phyloP scores from a whole-genome alignment of 441 rosid genomes.

The Macaranga tanarius region DNA sequence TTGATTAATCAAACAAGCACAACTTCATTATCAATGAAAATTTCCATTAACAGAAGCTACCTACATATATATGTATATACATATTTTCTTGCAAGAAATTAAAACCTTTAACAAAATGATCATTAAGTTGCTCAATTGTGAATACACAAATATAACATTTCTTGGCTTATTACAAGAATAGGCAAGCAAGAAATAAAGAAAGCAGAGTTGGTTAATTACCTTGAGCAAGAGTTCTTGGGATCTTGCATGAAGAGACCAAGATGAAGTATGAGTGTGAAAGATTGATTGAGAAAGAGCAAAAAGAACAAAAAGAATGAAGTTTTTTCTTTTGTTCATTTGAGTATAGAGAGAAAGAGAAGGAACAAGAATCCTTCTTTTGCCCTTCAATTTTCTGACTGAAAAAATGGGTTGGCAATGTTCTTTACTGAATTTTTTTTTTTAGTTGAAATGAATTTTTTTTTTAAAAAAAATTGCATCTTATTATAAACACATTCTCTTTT shows the following conservation, averaged over 20 bases:
- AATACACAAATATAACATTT: background rate
- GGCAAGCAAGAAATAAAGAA: background rate
- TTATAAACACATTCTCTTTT: slow-evolving; percentile 36
- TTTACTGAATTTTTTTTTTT: slow-evolving; percentile 8
- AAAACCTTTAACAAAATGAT: background rate
- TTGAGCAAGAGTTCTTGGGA: slow-evolving; percentile 59
- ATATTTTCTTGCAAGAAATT: background rate
- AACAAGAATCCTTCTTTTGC: slow-evolving; percentile 15
- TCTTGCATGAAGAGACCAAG: slow-evolving; percentile 74
- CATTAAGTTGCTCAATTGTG: background rate
- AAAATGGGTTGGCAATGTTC: slow-evolving; percentile 41
- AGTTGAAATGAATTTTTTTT: too few species aligned
- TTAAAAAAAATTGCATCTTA: slow-evolving; percentile 31
- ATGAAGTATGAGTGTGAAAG: slow-evolving; percentile 28
- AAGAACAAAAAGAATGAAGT: slow-evolving; percentile 22
- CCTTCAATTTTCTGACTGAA: slow-evolving; percentile 28
- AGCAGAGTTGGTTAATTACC: slow-evolving; percentile 41
- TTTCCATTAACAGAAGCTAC: background rate
- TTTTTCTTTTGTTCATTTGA: slow-evolving; percentile 31
- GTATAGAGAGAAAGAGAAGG: slow-evolving; percentile 16
- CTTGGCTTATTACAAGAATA: background rate
- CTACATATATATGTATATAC: background rate
- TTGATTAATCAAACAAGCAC: background rate
- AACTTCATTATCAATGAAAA: background rate
- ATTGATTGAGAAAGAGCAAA: slow-evolving; percentile 24